Percentiles rank a stretch among this genome's conserved stretches.
Conservation (phyloP, 768 basidiomycete genomes). For the Megacollybia marginata region DNA sequence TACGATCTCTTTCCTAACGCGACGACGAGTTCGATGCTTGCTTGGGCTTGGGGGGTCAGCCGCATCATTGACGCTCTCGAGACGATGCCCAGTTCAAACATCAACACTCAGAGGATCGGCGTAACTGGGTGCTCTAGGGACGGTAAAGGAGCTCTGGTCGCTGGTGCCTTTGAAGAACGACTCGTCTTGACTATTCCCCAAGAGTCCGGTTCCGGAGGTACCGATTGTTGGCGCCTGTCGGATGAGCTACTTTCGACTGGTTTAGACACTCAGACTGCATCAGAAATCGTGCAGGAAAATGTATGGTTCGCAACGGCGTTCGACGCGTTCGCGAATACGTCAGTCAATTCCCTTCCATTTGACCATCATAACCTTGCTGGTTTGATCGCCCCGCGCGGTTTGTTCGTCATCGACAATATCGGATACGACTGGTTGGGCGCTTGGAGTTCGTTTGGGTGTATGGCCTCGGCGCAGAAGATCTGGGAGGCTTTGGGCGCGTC, state of each 20-base stretch:
- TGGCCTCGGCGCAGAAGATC: conserved; percentile 41
- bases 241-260: conserved; percentile 29
- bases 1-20: conserved; percentile 44
- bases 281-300: conserved; percentile 53
- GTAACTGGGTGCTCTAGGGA: conserved; percentile 56
- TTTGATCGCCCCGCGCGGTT: conserved; percentile 45
- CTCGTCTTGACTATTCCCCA: conserved; percentile 56
- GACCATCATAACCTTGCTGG: conserved; percentile 55
- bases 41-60: conserved; percentile 57
- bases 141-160: conserved; percentile 55
- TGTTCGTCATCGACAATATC: conserved; percentile 50
- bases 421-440: conserved; percentile 51
- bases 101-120: conserved; percentile 41
- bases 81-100: conserved; percentile 33
- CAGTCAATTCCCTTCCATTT: conserved; percentile 39
- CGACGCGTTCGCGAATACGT: conserved; percentile 33
- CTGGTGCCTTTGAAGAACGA: conserved; percentile 51
- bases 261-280: conserved; percentile 39
- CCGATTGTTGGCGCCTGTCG: conserved; percentile 54
- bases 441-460: conserved; percentile 40
- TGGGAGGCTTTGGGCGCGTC: conserved; percentile 42
- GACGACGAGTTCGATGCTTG: conserved; percentile 45
- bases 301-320: conserved; percentile 54
- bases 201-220: conserved; percentile 56
- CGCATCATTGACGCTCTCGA: conserved; percentile 58